Percentiles rank a stretch among this genome's conserved stretches.
These are phyloP conservation scores for Cadophora sp. DNA, from an alignment of 2,329 filamentous ascomycete species.

Conservation along the genomic window DNA sequence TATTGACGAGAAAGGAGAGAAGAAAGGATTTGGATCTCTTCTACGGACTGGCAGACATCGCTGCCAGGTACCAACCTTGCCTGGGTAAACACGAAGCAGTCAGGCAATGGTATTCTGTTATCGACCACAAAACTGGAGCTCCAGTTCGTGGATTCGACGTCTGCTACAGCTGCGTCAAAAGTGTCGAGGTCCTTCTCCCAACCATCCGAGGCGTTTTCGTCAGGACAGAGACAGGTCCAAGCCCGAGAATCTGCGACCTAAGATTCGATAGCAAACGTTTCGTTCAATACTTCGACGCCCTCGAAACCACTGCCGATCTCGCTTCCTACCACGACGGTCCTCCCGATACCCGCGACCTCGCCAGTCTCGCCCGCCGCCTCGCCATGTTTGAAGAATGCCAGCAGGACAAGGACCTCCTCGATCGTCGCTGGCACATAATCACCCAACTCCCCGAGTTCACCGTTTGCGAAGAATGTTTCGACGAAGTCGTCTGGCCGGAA, in stretches of 20 bases:
- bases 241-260: conserved; percentile 71
- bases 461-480: conserved; percentile 87
- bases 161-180: conserved; percentile 76
- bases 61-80: conserved; percentile 63
- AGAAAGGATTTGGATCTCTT: conserved; percentile 72
- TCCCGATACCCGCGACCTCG: conserved; percentile 41
- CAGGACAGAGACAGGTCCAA: conserved; percentile 48
- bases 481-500: conserved; percentile 77
- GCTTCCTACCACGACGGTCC: conserved; percentile 46
- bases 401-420: conserved; percentile 57
- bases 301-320: conserved; percentile 63
- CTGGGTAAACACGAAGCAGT: conserved; percentile 59
- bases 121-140: conserved; percentile 68
- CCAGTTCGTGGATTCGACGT: conserved; percentile 75
- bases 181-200: conserved; percentile 76
- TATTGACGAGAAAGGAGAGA: conserved; percentile 76
- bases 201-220: conserved; percentile 72
- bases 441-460: conserved; percentile 77
- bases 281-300: conserved; percentile 63
- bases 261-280: conserved; percentile 65
- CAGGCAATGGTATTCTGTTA: conserved; percentile 78
- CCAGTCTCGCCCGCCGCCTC: conserved; percentile 34
- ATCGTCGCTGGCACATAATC: conserved; percentile 79
- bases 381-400: conserved; percentile 39
- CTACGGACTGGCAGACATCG: conserved; percentile 69